Base-by-base conservation (phyloP, 805 yeast genomes). In the Candida sanyiensis region DNA sequence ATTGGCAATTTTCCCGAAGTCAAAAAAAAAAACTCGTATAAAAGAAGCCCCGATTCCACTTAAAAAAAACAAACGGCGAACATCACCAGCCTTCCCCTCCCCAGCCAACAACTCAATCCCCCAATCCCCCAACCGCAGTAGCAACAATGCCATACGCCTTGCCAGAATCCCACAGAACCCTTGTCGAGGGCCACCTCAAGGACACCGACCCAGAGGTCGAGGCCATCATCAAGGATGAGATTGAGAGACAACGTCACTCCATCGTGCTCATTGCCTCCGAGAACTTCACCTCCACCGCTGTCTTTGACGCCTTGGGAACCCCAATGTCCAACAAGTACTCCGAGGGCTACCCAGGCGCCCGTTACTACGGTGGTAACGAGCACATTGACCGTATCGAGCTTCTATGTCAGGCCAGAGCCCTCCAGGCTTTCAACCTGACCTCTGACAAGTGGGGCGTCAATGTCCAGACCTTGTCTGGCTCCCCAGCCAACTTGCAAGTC, bases 311-410 rank as follows among this genome's bases (percentile, higher is more conserved):
- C 35, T 73, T 90, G 56, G 97, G 97, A 49, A 83, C 96, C 20
- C 95, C 86, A 61, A 87, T 90, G 96, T 89, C 85, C 64, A 90
- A 90, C 76, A 90, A 90, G 70, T 90, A 90, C 69, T 88, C 97
- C 9, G 98, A 90, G 67, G 97, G 97, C 48, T 90, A 90, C 67
- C 98, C 98, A 29, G 96, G 96, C 50, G 95, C 88, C 47, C 80
- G 98, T 63, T 90, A 90, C 71, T 90, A 90, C 62, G 98, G 98
- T 64, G 98, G 98, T 63, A 90, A 90, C 61, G 88, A 90, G 66
- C 83, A 78, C 67, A 90, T 90, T 56, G 98, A 90, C 68, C 73
- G 78, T 69, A 87, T 86, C 56, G 98, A 90, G 70, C 63, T 77
- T 11, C 68, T 90, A 43, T 90, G 97, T 68, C 96, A 88, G 67